Conservation (phyloP, 1,284 basidiomycete species). For the Ceratobasidium sp. region DNA sequence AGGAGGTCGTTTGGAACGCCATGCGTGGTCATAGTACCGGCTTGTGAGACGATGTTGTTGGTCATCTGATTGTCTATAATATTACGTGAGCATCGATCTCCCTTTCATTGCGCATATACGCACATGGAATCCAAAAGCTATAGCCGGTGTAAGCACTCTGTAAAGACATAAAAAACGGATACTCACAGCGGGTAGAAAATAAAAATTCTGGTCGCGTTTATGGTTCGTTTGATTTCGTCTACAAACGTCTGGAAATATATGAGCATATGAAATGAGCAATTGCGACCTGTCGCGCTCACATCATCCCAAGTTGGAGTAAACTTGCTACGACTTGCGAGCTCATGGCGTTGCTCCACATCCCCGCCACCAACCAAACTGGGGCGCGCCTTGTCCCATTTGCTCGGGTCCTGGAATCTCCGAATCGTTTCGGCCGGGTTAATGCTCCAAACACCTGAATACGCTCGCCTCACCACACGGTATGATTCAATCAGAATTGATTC, state of each 20-base stretch:
- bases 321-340: background rate
- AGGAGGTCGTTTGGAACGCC: constrained; percentile 41
- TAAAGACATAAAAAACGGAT: background rate
- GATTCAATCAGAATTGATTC: constrained; percentile 58
- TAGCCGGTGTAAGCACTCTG: background rate
- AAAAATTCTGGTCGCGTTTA: constrained; percentile 64
- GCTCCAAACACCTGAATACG: constrained; percentile 55
- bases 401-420: constrained; percentile 54
- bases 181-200: constrained; percentile 37
- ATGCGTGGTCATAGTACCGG: constrained; percentile 30
- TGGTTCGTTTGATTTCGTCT: constrained; percentile 61
- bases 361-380: constrained; percentile 25
- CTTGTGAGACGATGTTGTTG: constrained; percentile 42
- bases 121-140: constrained; percentile 41
- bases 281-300: constrained; percentile 2
- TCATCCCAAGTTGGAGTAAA: constrained; percentile 49
- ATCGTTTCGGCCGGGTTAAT: constrained; percentile 54
- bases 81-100: background rate
- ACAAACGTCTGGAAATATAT: constrained; percentile 54
- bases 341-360: constrained; percentile 12
- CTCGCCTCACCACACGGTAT: constrained; percentile 52
- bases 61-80: constrained; percentile 41
- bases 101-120: constrained; percentile 10
- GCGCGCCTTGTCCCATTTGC: constrained; percentile 60
- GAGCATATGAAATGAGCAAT: background rate